Evolutionary conservation across 768 basidiomycete genomes (phyloP), one percentile per base, ranked within the genome.

Genomic region (Butyriboletus loyo): DNA sequence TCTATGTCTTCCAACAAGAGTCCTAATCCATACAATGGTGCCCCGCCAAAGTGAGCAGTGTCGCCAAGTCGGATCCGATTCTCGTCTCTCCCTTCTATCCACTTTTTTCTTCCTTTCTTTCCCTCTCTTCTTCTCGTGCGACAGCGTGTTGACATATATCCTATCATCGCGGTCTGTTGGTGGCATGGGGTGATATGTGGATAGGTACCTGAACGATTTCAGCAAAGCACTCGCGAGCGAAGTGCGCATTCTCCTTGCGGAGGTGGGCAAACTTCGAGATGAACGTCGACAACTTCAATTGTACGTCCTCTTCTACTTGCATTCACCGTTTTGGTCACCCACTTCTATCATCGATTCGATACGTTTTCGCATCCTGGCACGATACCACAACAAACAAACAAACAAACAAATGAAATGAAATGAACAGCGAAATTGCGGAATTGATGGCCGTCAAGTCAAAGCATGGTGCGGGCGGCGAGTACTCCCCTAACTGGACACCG

Each of bases 361-460:
- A 28, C 40, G 34, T 19, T 44, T 10, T 19, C 42, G 17, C 27
- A 13, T 24, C 15, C 37, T 3, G 35, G 21, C 24, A 7, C 7
- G n/a, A 34, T 21, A 19, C 22, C 39, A 31, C 15, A 10, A 19
- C n/a, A n/a, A n/a, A n/a, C n/a, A n/a, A n/a, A n/a, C n/a, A 31
- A 31, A 31, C 11, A 5, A 35, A 47, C n/a, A 15, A 14, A 52
- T 34, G 45, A 46, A 37, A 34, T 14, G 13, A 39, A 24, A n/a
- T 0, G 46, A 24, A 24, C 62, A 92, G 90, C 57, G 90, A 93
- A 68, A 89, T 93, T 57, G 84, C 89, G 24, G 87, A 89, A 66
- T 75, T 92, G 53, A 87, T 92, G 87, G 79, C 82, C 45, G 76
- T 90, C 45, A 89, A 89, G 66, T 83, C 89, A 19, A 92, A 92